phyloP scores from a whole-genome alignment of 2,329 filamentous ascomycete genomes.

The Talaromyces islandicus region DNA sequence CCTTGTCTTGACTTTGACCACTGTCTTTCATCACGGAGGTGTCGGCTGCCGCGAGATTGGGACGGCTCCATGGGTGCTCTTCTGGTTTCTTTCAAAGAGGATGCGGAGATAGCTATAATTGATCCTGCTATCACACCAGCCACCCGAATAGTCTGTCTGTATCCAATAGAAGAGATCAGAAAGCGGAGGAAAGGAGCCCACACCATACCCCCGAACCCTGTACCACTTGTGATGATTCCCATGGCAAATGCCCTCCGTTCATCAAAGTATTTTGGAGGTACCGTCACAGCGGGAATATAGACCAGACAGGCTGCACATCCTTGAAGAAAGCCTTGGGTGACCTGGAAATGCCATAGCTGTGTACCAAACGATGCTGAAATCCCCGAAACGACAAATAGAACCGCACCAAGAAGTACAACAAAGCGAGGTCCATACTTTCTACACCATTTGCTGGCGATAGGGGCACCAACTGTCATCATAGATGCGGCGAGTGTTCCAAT shows the following conservation, averaged over 20 bases:
- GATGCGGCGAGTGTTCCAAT: constrained; percentile 33
- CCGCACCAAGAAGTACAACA: constrained; percentile 27
- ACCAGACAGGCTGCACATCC: constrained; percentile 34
- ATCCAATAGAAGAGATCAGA: constrained; percentile 28
- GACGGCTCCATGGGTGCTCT: neutral
- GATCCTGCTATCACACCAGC: constrained; percentile 4
- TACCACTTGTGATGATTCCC: constrained; percentile 34
- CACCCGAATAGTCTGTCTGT: constrained; percentile 33
- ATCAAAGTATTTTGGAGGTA: constrained; percentile 35
- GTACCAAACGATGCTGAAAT: constrained; percentile 30
- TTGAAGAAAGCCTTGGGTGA: constrained; percentile 33
- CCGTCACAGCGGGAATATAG: constrained; percentile 34
- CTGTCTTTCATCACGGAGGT: too few species aligned
- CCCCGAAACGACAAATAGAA: constrained; percentile 29
- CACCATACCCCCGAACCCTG: constrained; percentile 35
- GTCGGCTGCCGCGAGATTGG: too few species aligned
- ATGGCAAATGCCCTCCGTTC: constrained; percentile 33
- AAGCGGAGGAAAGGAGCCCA: constrained; percentile 30
- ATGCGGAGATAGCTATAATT: neutral
- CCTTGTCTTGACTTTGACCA: too few species aligned
- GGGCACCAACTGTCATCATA: constrained; percentile 33
- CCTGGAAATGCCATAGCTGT: constrained; percentile 27
- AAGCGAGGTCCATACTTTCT: constrained; percentile 28
- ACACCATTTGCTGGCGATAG: constrained; percentile 29
- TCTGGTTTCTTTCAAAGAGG: neutral